Conservation (phyloP, 441 rosid species). For the Brassica hybrid region DNA sequence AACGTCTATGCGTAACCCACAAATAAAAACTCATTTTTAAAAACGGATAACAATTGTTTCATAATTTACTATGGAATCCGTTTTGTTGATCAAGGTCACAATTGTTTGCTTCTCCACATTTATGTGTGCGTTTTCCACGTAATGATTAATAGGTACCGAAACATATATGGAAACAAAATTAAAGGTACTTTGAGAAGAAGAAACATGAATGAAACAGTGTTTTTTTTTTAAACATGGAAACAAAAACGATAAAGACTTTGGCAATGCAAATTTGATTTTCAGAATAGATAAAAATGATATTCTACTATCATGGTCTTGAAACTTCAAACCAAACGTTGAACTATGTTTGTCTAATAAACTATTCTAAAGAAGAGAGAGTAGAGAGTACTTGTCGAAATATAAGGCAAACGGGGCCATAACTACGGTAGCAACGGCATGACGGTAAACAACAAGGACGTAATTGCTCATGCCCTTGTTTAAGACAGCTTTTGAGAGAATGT, state of each 20-base stretch:
- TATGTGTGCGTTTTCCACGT: not conserved
- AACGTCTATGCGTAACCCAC: conserved; percentile 20
- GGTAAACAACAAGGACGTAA: conserved; percentile 83
- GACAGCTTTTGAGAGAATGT: conserved; percentile 78
- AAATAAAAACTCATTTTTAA: not conserved
- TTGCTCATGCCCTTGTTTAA: conserved; percentile 87
- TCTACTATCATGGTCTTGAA: not conserved
- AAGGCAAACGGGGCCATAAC: conserved; percentile 82
- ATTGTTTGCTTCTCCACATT: not conserved
- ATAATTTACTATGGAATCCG: not conserved
- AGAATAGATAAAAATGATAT: conserved; percentile 9
- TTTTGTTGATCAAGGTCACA: not conserved
- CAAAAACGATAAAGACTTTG: not conserved
- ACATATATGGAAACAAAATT: not conserved
- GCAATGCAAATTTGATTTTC: not conserved
- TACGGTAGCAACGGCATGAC: conserved; percentile 88
- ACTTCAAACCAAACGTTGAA: conserved; percentile 14
- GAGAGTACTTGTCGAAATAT: conserved; percentile 67
- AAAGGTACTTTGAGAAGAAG: not conserved
- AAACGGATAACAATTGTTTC: not conserved
- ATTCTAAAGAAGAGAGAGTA: conserved; percentile 8
- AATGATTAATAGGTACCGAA: not conserved
- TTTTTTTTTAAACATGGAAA: not conserved
- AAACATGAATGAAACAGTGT: no score
- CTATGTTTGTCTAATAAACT: not conserved